A percentile compares a stretch with the other conserved stretches of the same genome.
phyloP scores from a whole-genome alignment of 2,329 filamentous ascomycete species.

The Neoscytalidium dimidiatum region DNA sequence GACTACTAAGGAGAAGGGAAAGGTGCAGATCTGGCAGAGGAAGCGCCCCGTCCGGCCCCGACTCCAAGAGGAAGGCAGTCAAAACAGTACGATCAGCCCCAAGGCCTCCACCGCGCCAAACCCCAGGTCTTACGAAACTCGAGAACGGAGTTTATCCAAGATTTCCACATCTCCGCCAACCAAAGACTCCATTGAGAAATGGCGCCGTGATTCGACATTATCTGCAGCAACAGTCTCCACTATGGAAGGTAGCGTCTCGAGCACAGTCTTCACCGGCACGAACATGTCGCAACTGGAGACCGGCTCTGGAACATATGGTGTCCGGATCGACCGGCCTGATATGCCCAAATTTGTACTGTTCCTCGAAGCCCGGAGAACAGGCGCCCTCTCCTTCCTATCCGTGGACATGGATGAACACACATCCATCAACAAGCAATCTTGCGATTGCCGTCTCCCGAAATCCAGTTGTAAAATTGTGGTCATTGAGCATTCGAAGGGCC shows the following conservation, averaged over 20 bases:
- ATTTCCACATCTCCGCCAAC: not conserved
- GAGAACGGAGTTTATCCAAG: not conserved
- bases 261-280: slow-evolving; percentile 19
- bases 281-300: slow-evolving; percentile 20
- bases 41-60: not conserved
- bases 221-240: not conserved
- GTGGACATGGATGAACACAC: slow-evolving; percentile 22
- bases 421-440: slow-evolving; percentile 21
- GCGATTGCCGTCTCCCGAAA: slow-evolving; percentile 20
- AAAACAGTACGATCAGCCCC: not conserved
- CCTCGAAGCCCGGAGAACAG: slow-evolving; percentile 20
- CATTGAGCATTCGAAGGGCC: slow-evolving; percentile 20
- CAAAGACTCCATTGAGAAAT: not conserved
- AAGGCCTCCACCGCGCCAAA: not conserved
- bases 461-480: slow-evolving; percentile 19
- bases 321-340: slow-evolving; percentile 19
- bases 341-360: slow-evolving; percentile 22
- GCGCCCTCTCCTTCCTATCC: slow-evolving; percentile 21
- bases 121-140: not conserved
- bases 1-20: slow-evolving; percentile 15
- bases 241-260: not conserved
- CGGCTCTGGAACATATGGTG: slow-evolving; percentile 9
- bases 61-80: not conserved
- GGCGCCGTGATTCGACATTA: slow-evolving; percentile 7
- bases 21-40: slow-evolving; percentile 22